Evolutionary conservation across 129 eudicot genomes (phyloP).

Genomic region (Ambrosia trifida): DNA sequence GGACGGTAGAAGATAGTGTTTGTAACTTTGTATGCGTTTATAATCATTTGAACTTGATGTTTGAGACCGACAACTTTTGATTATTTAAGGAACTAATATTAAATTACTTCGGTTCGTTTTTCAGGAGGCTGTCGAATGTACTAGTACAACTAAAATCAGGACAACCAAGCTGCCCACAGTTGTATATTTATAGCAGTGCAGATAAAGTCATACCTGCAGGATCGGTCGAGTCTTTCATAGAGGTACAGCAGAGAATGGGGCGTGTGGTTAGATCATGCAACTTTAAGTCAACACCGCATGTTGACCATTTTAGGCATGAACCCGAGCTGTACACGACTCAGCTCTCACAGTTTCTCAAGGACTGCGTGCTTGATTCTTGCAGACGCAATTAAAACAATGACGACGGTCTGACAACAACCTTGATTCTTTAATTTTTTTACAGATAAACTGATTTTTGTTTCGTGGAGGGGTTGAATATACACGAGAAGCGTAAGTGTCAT

Average conservation of each 20-base stretch:
- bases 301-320: conserved; percentile 84
- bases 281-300: conserved; percentile 88
- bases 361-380: conserved; percentile 70
- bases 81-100: neutral
- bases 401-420: conserved; percentile 12
- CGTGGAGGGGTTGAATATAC: conserved; percentile 23
- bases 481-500: conserved; percentile 18
- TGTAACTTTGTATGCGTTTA: too few relatives aligned
- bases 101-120: conserved; percentile 9
- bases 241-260: conserved; percentile 65
- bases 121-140: conserved; percentile 81
- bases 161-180: conserved; percentile 91
- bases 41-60: neutral
- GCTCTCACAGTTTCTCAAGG: conserved; percentile 77
- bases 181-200: conserved; percentile 90
- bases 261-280: conserved; percentile 88
- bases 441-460: conserved; percentile 22
- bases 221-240: conserved; percentile 83
- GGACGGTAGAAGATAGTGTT: too few relatives aligned
- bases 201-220: conserved; percentile 85
- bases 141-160: conserved; percentile 51
- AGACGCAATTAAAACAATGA: conserved; percentile 31
- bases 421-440: conserved; percentile 28
- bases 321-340: conserved; percentile 81
- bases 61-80: neutral